Conservation (phyloP, 1,139 yeast genomes). For the Nakaseomyces glabratus region DNA sequence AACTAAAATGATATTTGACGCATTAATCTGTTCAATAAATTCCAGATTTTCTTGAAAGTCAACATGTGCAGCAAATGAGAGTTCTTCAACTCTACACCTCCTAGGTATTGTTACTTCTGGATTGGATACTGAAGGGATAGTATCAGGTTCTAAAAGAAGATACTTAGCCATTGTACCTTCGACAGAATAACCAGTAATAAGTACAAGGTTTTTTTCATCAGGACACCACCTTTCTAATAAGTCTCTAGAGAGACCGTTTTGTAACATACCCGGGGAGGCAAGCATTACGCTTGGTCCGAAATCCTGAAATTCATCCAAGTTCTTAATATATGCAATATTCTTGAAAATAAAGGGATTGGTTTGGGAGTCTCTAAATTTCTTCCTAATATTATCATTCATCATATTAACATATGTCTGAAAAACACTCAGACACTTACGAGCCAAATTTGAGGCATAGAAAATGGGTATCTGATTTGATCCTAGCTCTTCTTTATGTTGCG, state of each 20-base stretch:
- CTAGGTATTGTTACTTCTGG: conserved; percentile 83
- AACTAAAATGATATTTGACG: conserved; percentile 75
- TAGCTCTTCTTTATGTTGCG: conserved; percentile 61
- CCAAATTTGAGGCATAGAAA: conserved; percentile 89
- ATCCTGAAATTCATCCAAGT: conserved; percentile 79
- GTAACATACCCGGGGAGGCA: conserved; percentile 97
- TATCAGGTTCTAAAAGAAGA: conserved; percentile 76
- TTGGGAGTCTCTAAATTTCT: conserved; percentile 64
- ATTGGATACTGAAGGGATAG: conserved; percentile 70
- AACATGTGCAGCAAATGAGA: conserved; percentile 97
- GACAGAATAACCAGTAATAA: conserved; percentile 93
- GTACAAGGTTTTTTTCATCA: conserved; percentile 78
- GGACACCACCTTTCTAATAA: conserved; percentile 95
- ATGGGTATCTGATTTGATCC: conserved; percentile 61
- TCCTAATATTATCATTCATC: conserved; percentile 89
- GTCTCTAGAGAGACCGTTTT: conserved; percentile 88
- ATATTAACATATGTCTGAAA: conserved; percentile 93
- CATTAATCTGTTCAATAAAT: conserved; percentile 80
- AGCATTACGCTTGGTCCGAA: conserved; percentile 93
- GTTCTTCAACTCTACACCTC: conserved; percentile 82
- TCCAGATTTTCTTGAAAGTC: conserved; percentile 90
- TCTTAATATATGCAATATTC: conserved; percentile 70
- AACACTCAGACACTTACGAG: conserved; percentile 94
- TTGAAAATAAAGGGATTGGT: conserved; percentile 87
- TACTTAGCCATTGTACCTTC: conserved; percentile 98